Base-by-base conservation (phyloP, 345 rosid species). In the Populus pruinosa region DNA sequence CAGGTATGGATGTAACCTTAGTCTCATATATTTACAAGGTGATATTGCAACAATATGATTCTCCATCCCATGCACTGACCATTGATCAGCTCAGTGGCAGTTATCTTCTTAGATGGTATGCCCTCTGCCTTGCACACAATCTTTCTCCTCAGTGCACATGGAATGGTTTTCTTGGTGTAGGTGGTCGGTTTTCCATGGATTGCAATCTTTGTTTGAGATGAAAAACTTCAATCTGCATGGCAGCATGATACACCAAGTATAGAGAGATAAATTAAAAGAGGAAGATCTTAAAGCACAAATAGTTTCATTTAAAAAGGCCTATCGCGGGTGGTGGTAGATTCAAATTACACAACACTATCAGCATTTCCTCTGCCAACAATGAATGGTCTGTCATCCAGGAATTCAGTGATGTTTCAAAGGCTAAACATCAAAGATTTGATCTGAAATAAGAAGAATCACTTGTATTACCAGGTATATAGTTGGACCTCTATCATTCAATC, bases 181-280 rank as follows among this genome's bases (percentile, higher is more conserved):
- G 87, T 35, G 89, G 91, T 74, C 96, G 87, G 84, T 87, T 90
- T 83, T 96, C 99, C 89, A 91, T 64, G 9, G 98, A 91, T 59
- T 96, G 99, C 83, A 93, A 79, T 75, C 99, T 87, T 74, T 96
- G 98, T 81, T 96, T 93, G 69, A 96, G 96, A 84, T 92, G 99
- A 83, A 96, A 96, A 86, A 93, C 99, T 88, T 92, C 98, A 43
- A 95, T 96, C 98, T 95, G 84, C 76, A 77, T 39, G 14, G 63
- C 74, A 70, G 74, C 38, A 77, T 65, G 63, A 79, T 18, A 68
- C 2, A 39, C 41, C 14, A 25, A 41, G 44, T 23, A 11, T 1
- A 8, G 8, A 10, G n/a, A 53, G 16, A 74, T 33, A 5, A 29
- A 63, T 61, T 6, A 44, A 65, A 53, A 0, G 21, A 18, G n/a